Evolutionary conservation across 2,329 filamentous ascomycete genomes (phyloP).

Genomic region (Diatrype stigma): DNA sequence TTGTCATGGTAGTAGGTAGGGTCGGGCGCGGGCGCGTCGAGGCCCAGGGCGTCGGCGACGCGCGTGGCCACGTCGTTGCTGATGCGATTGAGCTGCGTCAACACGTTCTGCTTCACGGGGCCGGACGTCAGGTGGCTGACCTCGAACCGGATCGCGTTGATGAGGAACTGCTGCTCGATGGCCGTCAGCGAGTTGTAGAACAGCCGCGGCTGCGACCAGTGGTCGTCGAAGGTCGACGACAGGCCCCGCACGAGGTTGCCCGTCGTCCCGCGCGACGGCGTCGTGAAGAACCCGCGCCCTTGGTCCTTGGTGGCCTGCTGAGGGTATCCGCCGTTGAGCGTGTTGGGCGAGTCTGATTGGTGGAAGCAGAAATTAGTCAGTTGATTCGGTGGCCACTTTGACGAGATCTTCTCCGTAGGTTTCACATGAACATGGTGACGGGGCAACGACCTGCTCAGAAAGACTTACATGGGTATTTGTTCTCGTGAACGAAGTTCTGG

Average conservation of each 20-base stretch:
- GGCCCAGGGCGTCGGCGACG: constrained; percentile 58
- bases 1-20: constrained; percentile 65
- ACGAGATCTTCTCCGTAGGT: no score
- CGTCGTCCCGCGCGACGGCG: constrained; percentile 49
- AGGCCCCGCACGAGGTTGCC: constrained; percentile 54
- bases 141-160: constrained; percentile 73
- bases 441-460: no score
- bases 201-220: constrained; percentile 67
- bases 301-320: constrained; percentile 60
- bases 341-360: constrained; percentile 57
- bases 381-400: no score
- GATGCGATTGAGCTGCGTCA: constrained; percentile 65
- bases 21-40: constrained; percentile 56
- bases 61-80: constrained; percentile 63
- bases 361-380: constrained; percentile 5
- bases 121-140: constrained; percentile 53
- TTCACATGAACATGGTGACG: no score
- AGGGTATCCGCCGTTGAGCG: constrained; percentile 59
- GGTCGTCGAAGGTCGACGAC: constrained; percentile 64
- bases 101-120: constrained; percentile 59
- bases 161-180: constrained; percentile 65
- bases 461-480: constrained; percentile 55
- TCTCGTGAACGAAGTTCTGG: constrained; percentile 65
- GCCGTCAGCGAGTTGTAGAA: constrained; percentile 69
- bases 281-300: constrained; percentile 67